phyloP scores from a whole-genome alignment of 371 early-diverging fungal species.

The Apophysomyces trapeziformis region DNA sequence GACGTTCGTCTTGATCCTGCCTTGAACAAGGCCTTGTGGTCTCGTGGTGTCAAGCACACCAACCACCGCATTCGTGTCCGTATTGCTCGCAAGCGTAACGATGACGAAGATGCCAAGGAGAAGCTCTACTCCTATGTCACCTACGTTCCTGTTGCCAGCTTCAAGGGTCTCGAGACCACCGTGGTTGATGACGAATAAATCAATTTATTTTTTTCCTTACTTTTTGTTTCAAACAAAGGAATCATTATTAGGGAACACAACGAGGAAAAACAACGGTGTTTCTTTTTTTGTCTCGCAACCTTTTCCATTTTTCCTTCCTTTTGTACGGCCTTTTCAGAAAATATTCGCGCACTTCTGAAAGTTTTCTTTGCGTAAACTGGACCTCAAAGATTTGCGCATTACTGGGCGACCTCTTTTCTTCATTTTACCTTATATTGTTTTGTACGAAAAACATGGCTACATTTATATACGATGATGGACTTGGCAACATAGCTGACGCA shows the following conservation, averaged over 20 bases:
- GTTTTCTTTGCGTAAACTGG: too few relatives aligned
- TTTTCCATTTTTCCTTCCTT: conserved; percentile 8
- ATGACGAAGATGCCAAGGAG: conserved; percentile 89
- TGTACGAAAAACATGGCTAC: too few relatives aligned
- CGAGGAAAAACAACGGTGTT: too few relatives aligned
- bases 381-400: too few relatives aligned
- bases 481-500: too few relatives aligned
- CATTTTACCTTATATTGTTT: too few relatives aligned
- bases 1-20: conserved; percentile 79
- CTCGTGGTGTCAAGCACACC: conserved; percentile 85
- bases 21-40: conserved; percentile 84
- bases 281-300: not conserved
- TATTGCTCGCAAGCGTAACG: conserved; percentile 88
- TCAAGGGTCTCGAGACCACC: conserved; percentile 65
- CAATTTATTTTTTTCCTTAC: too few relatives aligned
- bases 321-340: not conserved
- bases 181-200: conserved; percentile 18
- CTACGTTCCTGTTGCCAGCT: conserved; percentile 80
- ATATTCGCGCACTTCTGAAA: too few relatives aligned
- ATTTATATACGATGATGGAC: too few relatives aligned
- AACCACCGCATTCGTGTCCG: conserved; percentile 92
- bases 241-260: too few relatives aligned
- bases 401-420: too few relatives aligned
- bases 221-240: too few relatives aligned
- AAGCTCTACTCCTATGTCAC: conserved; percentile 91